phyloP scores from a whole-genome alignment of 495 filamentous ascomycete species.

The Neurospora tetraspora region DNA sequence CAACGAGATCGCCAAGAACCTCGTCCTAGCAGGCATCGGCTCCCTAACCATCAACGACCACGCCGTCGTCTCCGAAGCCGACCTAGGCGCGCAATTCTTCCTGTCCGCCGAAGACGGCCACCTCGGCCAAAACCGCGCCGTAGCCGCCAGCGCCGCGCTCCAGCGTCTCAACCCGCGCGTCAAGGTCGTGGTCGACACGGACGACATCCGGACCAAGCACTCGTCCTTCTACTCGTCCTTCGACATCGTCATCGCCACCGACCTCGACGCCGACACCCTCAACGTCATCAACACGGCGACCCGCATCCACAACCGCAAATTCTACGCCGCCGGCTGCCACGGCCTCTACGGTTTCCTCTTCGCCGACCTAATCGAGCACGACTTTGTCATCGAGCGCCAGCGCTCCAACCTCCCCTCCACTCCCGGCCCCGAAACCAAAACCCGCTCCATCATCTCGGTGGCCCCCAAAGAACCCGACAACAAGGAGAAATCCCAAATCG shows the following conservation, averaged over 20 bases:
- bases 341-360: conserved; percentile 95
- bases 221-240: conserved; percentile 66
- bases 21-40: conserved; percentile 90
- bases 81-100: conserved; percentile 86
- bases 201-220: conserved; percentile 50
- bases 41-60: conserved; percentile 85
- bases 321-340: conserved; percentile 82
- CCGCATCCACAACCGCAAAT: conserved; percentile 61
- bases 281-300: conserved; percentile 74
- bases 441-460: conserved; percentile 62
- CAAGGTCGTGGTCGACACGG: conserved; percentile 56
- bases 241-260: conserved; percentile 85
- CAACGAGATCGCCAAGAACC: conserved; percentile 92
- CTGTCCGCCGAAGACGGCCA: conserved; percentile 52
- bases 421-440: conserved; percentile 58
- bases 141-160: conserved; percentile 69
- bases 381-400: conserved; percentile 77
- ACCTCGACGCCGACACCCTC: conserved; percentile 63
- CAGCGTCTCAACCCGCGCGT: conserved; percentile 87
- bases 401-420: conserved; percentile 63
- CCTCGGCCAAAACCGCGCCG: conserved; percentile 75
- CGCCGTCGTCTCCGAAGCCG: conserved; percentile 63
- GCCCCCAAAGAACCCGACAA: conserved; percentile 58
- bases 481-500: conserved; percentile 30
- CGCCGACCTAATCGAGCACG: conserved; percentile 78